phyloP scores from a whole-genome alignment of 495 filamentous ascomycete species.

The Aspergillus bridgeri region DNA sequence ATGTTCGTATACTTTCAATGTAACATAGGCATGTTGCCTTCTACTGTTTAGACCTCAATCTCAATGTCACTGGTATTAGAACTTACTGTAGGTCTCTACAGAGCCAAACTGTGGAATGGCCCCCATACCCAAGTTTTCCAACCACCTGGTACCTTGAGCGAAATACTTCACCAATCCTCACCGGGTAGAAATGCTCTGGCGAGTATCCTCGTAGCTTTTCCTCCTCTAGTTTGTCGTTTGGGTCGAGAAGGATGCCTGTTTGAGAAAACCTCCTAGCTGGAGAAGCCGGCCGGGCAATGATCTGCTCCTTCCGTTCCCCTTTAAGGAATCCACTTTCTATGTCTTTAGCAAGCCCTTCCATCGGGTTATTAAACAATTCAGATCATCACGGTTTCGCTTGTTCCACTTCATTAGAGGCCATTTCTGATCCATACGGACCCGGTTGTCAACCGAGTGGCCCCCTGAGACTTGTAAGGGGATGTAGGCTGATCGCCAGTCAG shows the following conservation, averaged over 20 bases:
- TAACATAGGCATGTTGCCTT: slow-evolving; percentile 19
- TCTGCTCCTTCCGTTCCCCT: too few relatives aligned
- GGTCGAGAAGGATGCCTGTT: slow-evolving; percentile 9
- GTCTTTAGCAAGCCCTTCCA: too few relatives aligned
- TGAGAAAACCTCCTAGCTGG: slow-evolving; percentile 6
- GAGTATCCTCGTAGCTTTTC: slow-evolving; percentile 27
- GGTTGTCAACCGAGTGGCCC: too few relatives aligned
- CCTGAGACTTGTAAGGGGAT: too few relatives aligned
- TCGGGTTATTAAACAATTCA: too few relatives aligned
- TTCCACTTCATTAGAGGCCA: too few relatives aligned
- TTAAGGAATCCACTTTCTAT: too few relatives aligned
- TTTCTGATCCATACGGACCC: too few relatives aligned
- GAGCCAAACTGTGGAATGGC: slow-evolving; percentile 52
- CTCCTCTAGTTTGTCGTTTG: slow-evolving; percentile 19
- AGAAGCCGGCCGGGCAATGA: slow-evolving; percentile 7
- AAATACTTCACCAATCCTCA: slow-evolving; percentile 48
- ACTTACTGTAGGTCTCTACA: slow-evolving; percentile 43
- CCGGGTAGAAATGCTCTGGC: slow-evolving; percentile 45
- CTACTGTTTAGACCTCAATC: neutral
- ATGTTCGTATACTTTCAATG: slow-evolving; percentile 20
- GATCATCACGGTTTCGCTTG: too few relatives aligned
- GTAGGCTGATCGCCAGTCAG: too few relatives aligned
- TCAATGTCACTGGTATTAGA: neutral
- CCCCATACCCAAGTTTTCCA: slow-evolving; percentile 52
- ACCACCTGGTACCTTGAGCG: slow-evolving; percentile 48